Conservation (phyloP, 2,329 filamentous ascomycete genomes). For the Sporothrix protearum region DNA sequence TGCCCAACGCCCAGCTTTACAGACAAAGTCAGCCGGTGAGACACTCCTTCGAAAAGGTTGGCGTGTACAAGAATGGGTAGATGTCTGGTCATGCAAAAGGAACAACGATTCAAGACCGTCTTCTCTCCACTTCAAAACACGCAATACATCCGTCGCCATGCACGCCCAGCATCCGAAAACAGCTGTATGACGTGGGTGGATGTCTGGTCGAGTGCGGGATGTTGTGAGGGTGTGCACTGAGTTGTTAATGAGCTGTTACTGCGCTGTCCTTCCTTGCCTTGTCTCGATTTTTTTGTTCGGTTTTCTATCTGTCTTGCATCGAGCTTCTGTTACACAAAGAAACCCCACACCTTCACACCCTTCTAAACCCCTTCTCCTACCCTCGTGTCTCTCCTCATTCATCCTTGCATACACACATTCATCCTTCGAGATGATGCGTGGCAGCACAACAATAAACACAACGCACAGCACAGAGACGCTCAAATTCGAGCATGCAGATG, state of each 20-base stretch:
- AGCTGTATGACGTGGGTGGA: neutral
- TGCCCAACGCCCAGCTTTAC: neutral
- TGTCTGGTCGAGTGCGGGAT: neutral
- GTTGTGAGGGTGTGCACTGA: neutral
- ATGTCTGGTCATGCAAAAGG: neutral
- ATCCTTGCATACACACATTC: neutral
- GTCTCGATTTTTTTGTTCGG: neutral
- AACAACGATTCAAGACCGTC: neutral
- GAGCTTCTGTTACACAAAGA: neutral
- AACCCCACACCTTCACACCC: neutral
- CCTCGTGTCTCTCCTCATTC: neutral
- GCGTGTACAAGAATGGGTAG: too few species aligned
- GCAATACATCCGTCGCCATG: neutral
- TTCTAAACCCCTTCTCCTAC: neutral
- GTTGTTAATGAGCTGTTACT: neutral
- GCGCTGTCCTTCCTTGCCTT: neutral
- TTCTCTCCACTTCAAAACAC: neutral
- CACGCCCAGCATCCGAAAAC: slow-evolving; percentile 1
- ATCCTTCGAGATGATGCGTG: neutral
- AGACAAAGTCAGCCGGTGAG: neutral
- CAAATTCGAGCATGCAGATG: neutral
- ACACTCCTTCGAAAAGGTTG: too few species aligned
- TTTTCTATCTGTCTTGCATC: neutral
- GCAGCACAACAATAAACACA: neutral
- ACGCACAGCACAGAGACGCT: neutral